Evolutionary conservation across 768 basidiomycete genomes (phyloP), one percentile per base, ranked within the genome.

Genomic region (Naganishia randhawae): DNA sequence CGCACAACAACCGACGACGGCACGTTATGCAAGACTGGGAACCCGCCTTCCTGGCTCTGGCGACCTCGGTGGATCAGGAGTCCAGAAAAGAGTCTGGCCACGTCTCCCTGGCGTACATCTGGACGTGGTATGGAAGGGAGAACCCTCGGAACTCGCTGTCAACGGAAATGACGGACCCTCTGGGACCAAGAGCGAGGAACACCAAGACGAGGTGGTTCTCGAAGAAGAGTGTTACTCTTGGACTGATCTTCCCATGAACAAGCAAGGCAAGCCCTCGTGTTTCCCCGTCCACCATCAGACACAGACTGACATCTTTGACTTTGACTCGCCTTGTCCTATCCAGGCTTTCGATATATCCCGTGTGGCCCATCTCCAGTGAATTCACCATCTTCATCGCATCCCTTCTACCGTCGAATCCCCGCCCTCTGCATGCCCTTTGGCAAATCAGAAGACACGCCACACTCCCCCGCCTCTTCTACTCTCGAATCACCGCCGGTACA

Each of bases 351-450:
- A 6, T 79, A 79, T 45, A 48, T 70, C 19, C 70, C 76, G 1
- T 79, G 78, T 63, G 68, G 54, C 9, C 72, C 72, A 0, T 77
- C 77, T 1, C 78, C 76, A 0, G 72, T 51, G 13, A 69, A 67
- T 9, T 76, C 77, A 25, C 76, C 76, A 1, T 50, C 68, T 7
- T 68, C 72, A 6, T 35, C 68, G 1, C 52, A 62, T 65, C 77
- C 78, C 11, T 79, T 79, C 70, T 73, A 76, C 66, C 78, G 78
- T 22, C 73, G 74, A 1, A 69, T 77, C 31, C 76, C 76, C 1
- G 57, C 57, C 3, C n/a, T 61, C 3, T 39, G 57, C 37, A 29
- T 39, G 37, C 57, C 57, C 7, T 61, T 41, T 39, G 57, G 54
- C 5, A 22, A 48, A 48, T 32, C 54, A 37, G 32, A 35, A 22